Percentiles rank a stretch among this genome's conserved stretches.
These are phyloP conservation scores for Taiozyma sp. DNA, from an alignment of 1,139 yeast species.

Conservation along the genomic window DNA sequence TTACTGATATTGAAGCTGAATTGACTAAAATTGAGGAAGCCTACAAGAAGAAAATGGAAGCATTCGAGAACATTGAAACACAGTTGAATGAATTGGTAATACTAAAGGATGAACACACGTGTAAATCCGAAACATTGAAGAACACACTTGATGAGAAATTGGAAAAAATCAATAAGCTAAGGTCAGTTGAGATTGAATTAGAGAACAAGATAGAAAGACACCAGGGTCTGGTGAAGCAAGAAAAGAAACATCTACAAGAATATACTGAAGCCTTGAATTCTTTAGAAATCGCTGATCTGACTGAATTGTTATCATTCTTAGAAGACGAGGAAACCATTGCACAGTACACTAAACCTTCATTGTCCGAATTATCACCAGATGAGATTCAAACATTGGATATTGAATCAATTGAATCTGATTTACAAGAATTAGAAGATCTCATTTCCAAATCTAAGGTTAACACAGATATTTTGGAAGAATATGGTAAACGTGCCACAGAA, in stretches of 20 bases:
- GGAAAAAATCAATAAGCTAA: constrained; percentile 52
- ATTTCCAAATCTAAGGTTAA: constrained; percentile 62
- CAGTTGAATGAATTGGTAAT: constrained; percentile 24
- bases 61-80: constrained; percentile 29
- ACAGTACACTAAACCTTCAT: constrained; percentile 15
- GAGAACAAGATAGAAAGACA: constrained; percentile 61
- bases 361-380: constrained; percentile 45
- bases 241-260: constrained; percentile 34
- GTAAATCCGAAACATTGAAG: constrained; percentile 30
- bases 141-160: constrained; percentile 46
- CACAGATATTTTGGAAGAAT: constrained; percentile 72
- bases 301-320: constrained; percentile 21
- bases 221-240: constrained; percentile 38
- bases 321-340: constrained; percentile 20
- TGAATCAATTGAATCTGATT: constrained; percentile 45
- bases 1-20: constrained; percentile 32
- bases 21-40: constrained; percentile 32
- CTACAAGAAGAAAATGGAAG: constrained; percentile 19
- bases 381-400: constrained; percentile 50
- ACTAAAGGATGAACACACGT: constrained; percentile 24
- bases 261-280: constrained; percentile 36
- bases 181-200: constrained; percentile 68
- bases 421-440: constrained; percentile 51
- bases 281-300: constrained; percentile 48
- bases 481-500: constrained; percentile 63